A percentile compares a stretch with the other conserved stretches of the same genome.
Evolutionary conservation across 2,329 filamentous ascomycete species (phyloP).

Genomic region (Fusarium abutilonis): DNA sequence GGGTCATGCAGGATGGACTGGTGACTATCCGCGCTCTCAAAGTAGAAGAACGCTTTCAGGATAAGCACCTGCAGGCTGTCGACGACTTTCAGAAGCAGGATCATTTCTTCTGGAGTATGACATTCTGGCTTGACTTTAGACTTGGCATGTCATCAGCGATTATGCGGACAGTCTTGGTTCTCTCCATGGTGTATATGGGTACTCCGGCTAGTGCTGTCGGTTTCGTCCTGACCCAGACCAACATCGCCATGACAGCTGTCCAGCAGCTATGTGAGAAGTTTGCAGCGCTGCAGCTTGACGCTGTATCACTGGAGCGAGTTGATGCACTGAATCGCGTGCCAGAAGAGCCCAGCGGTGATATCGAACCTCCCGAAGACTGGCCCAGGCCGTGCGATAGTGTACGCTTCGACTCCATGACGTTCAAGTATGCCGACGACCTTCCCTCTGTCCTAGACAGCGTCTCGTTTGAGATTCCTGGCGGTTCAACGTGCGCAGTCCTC

Average conservation of each 20-base stretch:
- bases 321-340: slow-evolving; percentile 83
- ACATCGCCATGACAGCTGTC: slow-evolving; percentile 50
- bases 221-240: slow-evolving; percentile 75
- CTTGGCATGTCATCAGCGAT: slow-evolving; percentile 70
- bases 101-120: slow-evolving; percentile 92
- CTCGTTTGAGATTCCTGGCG: slow-evolving; percentile 75
- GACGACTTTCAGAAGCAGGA: slow-evolving; percentile 95
- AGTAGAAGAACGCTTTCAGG: slow-evolving; percentile 81
- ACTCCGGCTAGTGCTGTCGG: slow-evolving; percentile 82
- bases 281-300: slow-evolving; percentile 88
- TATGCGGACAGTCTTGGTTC: slow-evolving; percentile 77
- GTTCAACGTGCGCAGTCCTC: slow-evolving; percentile 72
- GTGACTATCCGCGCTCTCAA: slow-evolving; percentile 87
- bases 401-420: slow-evolving; percentile 78
- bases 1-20: slow-evolving; percentile 83
- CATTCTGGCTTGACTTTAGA: slow-evolving; percentile 84
- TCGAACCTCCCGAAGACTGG: slow-evolving; percentile 80
- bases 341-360: slow-evolving; percentile 73
- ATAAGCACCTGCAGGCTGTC: slow-evolving; percentile 80
- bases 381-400: slow-evolving; percentile 77
- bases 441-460: slow-evolving; percentile 76
- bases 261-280: slow-evolving; percentile 77
- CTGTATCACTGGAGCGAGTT: slow-evolving; percentile 88
- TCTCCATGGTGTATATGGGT: slow-evolving; percentile 78
- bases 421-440: slow-evolving; percentile 81